phyloP scores from a whole-genome alignment of 2,329 filamentous ascomycete genomes.

The Fusarium sp. region DNA sequence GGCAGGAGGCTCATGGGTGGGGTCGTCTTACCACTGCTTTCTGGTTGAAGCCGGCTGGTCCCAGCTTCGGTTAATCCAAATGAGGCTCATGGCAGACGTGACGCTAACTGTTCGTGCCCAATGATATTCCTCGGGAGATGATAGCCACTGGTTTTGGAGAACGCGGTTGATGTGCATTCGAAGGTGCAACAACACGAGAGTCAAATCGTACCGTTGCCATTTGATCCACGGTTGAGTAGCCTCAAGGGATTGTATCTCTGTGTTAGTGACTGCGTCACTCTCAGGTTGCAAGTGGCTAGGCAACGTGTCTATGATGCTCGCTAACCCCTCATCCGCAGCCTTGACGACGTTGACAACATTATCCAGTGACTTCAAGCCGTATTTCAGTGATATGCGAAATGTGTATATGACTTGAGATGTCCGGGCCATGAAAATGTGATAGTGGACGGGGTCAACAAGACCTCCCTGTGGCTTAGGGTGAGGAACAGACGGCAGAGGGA shows the following conservation, averaged over 20 bases:
- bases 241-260: not conserved
- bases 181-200: not conserved
- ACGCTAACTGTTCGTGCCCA: not conserved
- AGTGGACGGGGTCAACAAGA: not conserved
- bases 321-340: not conserved
- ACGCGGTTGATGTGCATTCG: not conserved
- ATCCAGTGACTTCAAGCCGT: not conserved
- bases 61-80: not conserved
- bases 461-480: not conserved
- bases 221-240: not conserved
- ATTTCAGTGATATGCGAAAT: not conserved
- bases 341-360: not conserved
- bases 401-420: not conserved
- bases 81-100: not conserved
- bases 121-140: not conserved
- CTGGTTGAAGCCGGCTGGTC: not conserved
- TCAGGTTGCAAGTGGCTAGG: not conserved
- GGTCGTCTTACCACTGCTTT: not conserved
- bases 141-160: not conserved
- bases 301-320: not conserved
- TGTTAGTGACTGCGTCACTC: not conserved
- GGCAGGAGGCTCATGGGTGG: accelerated
- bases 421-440: not conserved
- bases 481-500: not conserved
- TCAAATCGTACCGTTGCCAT: not conserved